Evolutionary conservation across 768 basidiomycete genomes (phyloP), one percentile per base, ranked within the genome.

Genomic region (Coprinellus aureogranulatus): DNA sequence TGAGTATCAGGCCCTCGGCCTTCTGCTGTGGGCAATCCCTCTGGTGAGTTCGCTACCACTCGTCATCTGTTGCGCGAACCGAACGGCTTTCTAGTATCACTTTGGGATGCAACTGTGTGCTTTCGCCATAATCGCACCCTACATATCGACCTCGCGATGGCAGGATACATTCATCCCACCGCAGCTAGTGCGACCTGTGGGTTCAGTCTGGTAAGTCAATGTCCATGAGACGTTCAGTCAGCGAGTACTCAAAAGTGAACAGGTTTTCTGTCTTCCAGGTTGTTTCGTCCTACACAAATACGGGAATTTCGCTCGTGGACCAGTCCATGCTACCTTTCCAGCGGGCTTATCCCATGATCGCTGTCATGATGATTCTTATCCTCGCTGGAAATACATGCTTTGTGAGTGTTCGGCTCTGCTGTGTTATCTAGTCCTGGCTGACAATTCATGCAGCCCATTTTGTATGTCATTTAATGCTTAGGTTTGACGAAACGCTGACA

Each of bases 341-440:
- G 66, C 77, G 67, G 22, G 94, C 93, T 18, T 94, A 92, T 66
- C 82, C 85, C 2, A 87, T 93, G 87, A 84, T 93, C 55, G 48
- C 91, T 27, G 68, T 85, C 53, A 75, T 94, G 79, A 77, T 85
- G 0, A 72, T 94, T 46, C 73, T 92, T 25, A 89, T 98, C 61
- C 70, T 98, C 47, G 94, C 92, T 49, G 96, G 96, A 10, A 98
- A 98, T 67, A 97, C 94, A 44, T 88, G 84, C 23, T 96, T 92
- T 66, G 94, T 96, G 65, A 80, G 93, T 88, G 39, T 42, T 41
- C 49, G 44, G 16, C n/a, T n/a, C 4, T 10, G 18, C n/a, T 45
- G 27, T 45, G 12, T 20, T 23, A 16, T 12, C 20, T 18, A 23
- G 37, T 39, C 14, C 23, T 47, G 26, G 22, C 20, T 48, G 14